phyloP scores from a whole-genome alignment of 2,329 filamentous ascomycete genomes.

The Botryotinia convoluta region DNA sequence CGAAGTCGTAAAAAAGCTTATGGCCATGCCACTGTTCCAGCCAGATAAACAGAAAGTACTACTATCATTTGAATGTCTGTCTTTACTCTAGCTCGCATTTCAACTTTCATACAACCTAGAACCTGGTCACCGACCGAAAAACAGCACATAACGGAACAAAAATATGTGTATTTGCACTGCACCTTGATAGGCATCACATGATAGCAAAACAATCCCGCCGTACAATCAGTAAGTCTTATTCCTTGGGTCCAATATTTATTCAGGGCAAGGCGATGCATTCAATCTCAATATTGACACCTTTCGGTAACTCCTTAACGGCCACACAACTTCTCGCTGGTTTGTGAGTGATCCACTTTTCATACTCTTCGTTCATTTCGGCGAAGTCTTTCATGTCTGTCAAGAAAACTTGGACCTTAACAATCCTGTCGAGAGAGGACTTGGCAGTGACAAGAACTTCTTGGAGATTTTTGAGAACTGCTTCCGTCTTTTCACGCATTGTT shows the following conservation, averaged over 20 bases:
- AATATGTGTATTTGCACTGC: neutral
- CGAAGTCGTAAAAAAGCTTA: neutral
- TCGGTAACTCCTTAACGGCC: conserved; percentile 83
- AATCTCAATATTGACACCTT: conserved; percentile 84
- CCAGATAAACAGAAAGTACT: neutral
- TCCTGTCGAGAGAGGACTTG: conserved; percentile 71
- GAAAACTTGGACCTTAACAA: conserved; percentile 93
- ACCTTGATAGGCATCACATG: neutral
- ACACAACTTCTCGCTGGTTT: conserved; percentile 89
- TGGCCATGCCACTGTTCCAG: neutral
- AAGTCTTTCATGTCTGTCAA: conserved; percentile 90
- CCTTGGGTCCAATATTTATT: neutral
- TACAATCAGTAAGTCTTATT: neutral
- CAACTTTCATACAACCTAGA: neutral
- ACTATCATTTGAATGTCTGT: neutral
- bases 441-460: conserved; percentile 79
- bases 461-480: conserved; percentile 70
- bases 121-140: neutral
- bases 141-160: neutral
- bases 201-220: neutral
- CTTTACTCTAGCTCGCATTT: neutral
- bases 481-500: conserved; percentile 62
- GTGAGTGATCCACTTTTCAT: conserved; percentile 77
- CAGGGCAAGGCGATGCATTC: conserved; percentile 74
- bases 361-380: conserved; percentile 79